Base-by-base conservation (phyloP, 208 protist genomes). In the Crithidia bombi region DNA sequence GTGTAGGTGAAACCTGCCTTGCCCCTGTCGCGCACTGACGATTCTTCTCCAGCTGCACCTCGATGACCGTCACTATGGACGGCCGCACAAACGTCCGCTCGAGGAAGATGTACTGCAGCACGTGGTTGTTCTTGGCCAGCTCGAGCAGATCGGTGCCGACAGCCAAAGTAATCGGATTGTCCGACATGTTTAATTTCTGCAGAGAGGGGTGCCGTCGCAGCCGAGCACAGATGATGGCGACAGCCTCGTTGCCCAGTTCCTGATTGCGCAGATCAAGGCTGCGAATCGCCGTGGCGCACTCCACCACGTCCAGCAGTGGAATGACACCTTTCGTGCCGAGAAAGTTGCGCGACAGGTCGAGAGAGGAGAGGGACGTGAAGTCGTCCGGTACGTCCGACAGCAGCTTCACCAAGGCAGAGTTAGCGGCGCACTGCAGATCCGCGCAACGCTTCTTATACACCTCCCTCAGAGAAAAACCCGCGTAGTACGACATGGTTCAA, bases 281-380 rank as follows among this genome's bases (percentile, higher is more conserved):
- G 46, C 49, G 72, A 12, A 97, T 63, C 28, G 78, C 47, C 39
- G n/a, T 77, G 23, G 76, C 84, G 32, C 83, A 78, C 23, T 81
- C 75, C 10, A 97, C 73, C 23, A 96, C 83, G 21, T 96, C 90
- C 25, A 94, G 50, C 9, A 97, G 65, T 3, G 91, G 81, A 14
- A 93, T 61, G 12, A 97, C 56, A 3, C 91, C 91, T 56, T 89
- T 91, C 28, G 81, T 82, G 23, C 91, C 93, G 0, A 97, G 21
- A 69, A 94, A 96, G 76, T 97, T 97, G 23, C 81, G 86, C 2
- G 86, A 92, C 5, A 97, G 44, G 49, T 97, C 93, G 26, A 97
- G 70, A 17, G 75, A 49, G 3, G 57, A 81, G 5, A 92, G 52
- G 17, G 64, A 67, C 9, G 82, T 15, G 51, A 93, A 93, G 25